These are phyloP conservation scores for Akanthomyces dipterigenus DNA, from an alignment of 2,329 filamentous ascomycete genomes.

Conservation along the genomic window DNA sequence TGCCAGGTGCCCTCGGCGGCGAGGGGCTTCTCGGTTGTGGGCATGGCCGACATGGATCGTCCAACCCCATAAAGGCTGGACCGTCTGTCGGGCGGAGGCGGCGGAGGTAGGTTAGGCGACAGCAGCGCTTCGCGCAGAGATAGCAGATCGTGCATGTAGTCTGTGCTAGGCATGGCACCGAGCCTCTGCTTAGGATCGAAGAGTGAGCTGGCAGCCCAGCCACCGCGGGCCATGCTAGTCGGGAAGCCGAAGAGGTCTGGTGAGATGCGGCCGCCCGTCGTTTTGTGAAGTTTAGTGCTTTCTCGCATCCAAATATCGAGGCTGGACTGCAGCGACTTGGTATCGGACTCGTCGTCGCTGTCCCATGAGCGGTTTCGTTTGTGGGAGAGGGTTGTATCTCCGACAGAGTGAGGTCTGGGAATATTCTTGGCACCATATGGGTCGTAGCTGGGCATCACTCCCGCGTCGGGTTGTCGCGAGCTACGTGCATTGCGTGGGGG, in stretches of 20 bases:
- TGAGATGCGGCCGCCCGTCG: conserved; percentile 28
- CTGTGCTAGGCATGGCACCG: conserved; percentile 23
- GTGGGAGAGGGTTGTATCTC: conserved; percentile 37
- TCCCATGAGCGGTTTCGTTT: conserved; percentile 37
- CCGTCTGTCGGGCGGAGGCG: conserved; percentile 43
- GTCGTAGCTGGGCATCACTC: conserved; percentile 5
- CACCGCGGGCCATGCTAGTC: conserved; percentile 24
- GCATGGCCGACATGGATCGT: conserved; percentile 23
- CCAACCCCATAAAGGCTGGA: conserved; percentile 48
- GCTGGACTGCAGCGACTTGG: conserved; percentile 39
- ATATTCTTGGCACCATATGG: conserved; percentile 21
- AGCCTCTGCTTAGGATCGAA: conserved; percentile 30
- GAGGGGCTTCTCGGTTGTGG: conserved; percentile 11
- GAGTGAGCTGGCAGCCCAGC: conserved; percentile 44
- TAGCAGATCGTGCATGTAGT: conserved; percentile 42
- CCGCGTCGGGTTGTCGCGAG: background rate
- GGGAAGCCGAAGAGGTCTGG: conserved; percentile 52
- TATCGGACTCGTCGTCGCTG: conserved; percentile 33
- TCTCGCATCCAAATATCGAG: conserved; percentile 54
- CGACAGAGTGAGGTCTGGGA: conserved; percentile 39
- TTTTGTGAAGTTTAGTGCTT: conserved; percentile 35
- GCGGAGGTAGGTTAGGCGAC: conserved; percentile 33
- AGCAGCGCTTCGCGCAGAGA: conserved; percentile 34
- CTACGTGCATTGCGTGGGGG: background rate
- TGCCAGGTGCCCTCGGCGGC: conserved; percentile 13